Percentiles rank a stretch among this genome's conserved stretches.
phyloP scores from a whole-genome alignment of 2,329 filamentous ascomycete species.

The Talaromyces piceae region DNA sequence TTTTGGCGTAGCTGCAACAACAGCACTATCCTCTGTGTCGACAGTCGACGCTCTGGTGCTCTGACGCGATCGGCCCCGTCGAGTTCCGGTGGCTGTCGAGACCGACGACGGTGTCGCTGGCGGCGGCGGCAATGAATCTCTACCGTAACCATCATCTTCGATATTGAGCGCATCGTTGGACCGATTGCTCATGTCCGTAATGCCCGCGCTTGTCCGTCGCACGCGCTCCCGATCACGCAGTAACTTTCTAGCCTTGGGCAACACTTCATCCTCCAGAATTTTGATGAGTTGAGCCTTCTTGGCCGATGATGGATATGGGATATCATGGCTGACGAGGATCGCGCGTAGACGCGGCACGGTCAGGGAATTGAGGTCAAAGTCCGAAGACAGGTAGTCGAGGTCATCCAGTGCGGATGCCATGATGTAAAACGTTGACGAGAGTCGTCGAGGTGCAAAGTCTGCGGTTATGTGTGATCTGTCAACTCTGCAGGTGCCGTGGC shows the following conservation, averaged over 20 bases:
- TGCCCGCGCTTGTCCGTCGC: conserved; percentile 80
- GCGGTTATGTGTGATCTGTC: neutral
- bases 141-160: conserved; percentile 50
- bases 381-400: conserved; percentile 75
- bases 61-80: conserved; percentile 44
- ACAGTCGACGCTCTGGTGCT: conserved; percentile 40
- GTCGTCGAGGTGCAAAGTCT: neutral
- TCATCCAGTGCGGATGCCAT: conserved; percentile 46
- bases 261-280: conserved; percentile 70
- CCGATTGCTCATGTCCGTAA: conserved; percentile 62
- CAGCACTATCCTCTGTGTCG: conserved; percentile 27
- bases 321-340: conserved; percentile 81
- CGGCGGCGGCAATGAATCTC: conserved; percentile 38
- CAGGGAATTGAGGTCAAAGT: conserved; percentile 74
- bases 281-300: conserved; percentile 86
- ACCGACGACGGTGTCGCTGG: conserved; percentile 40
- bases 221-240: conserved; percentile 67
- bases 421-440: conserved; percentile 10
- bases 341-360: conserved; percentile 84
- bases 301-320: conserved; percentile 77
- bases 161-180: conserved; percentile 58
- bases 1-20: conserved; percentile 20
- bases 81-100: conserved; percentile 48
- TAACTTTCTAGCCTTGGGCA: conserved; percentile 70
- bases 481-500: neutral